Base-by-base conservation (phyloP, 2,329 filamentous ascomycete species). In the Trichoderma semiorbis region DNA sequence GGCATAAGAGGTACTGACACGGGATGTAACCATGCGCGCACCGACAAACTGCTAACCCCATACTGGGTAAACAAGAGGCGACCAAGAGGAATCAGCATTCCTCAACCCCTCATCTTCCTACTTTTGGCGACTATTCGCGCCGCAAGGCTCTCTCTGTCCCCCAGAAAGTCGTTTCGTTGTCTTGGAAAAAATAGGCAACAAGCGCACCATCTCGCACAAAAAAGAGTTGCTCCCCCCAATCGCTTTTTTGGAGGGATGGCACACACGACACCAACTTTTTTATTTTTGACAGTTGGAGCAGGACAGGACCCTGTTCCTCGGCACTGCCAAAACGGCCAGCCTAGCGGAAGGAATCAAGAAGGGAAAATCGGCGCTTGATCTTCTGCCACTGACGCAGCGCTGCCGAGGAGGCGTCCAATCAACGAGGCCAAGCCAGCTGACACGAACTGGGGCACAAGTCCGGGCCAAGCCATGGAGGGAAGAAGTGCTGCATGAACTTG, bases 351-450 rank as follows among this genome's bases (percentile, higher is more conserved):
- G 64, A 39, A 39, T 24, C 64, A 58, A 58, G 21, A 28, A 50
- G 28, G 18, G 50, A 34, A 36, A 67, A 39, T 58, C 47, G 64
- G 64, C 64, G 50, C 64, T 58, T 58, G 64, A 58, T 67, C 64
- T 67, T 67, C 50, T 67, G n/a, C 36, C 63, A 65, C 53, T 60
- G 63, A 66, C 32, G 47, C 69, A 61, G 61, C 61, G 36, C 71
- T 73, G 69, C 74, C 72, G 71, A 74, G 24, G 72, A 72, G 74
- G 75, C 74, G 75, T 76, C 75, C 75, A 76, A 76, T 75, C 70
- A 66, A 47, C 39, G 69, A 53, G 14, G 32, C 21, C 36, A 39
- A 30, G 69, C 28, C 53, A 53, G 62, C 69, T 71, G 69, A 71
- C 69, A 66, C 68, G 68, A 63, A 55, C 61, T 58, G 28, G 28